Percentiles rank a stretch among this genome's conserved stretches.
Conservation (phyloP, 805 yeast genomes). For the Kazachstania kunashirensis region DNA sequence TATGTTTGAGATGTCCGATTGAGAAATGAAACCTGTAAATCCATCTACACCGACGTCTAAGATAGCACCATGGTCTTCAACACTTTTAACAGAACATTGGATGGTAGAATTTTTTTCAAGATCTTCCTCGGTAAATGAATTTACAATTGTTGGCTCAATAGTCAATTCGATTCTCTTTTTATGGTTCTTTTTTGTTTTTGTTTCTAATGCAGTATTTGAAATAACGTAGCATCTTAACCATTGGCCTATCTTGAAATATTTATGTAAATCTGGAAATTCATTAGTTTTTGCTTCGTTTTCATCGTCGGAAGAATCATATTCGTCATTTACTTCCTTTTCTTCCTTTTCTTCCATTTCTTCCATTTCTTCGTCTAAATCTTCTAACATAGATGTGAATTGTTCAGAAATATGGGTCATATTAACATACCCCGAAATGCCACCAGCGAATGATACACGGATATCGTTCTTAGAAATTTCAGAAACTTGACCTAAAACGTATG, state of each 20-base stretch:
- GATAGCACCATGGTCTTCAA: conserved; percentile 89
- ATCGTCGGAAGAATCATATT: conserved; percentile 25
- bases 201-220: conserved; percentile 37
- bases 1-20: conserved; percentile 45
- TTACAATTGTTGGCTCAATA: conserved; percentile 66
- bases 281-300: conserved; percentile 18
- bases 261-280: conserved; percentile 47
- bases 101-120: conserved; percentile 48
- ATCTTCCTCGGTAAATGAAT: conserved; percentile 59
- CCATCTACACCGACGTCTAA: conserved; percentile 56
- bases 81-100: conserved; percentile 67
- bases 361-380: conserved; percentile 41
- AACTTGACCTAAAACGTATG: conserved; percentile 70
- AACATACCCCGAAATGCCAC: conserved; percentile 68
- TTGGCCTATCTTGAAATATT: conserved; percentile 61
- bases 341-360: conserved; percentile 35
- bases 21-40: conserved; percentile 63
- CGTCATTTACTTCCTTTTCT: conserved; percentile 31
- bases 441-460: conserved; percentile 64
- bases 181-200: conserved; percentile 30
- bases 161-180: conserved; percentile 62
- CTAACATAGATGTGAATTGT: conserved; percentile 47
- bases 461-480: conserved; percentile 51
- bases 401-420: conserved; percentile 66
- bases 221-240: conserved; percentile 80